phyloP scores from a whole-genome alignment of 768 basidiomycete genomes.

The Russula virescens region DNA sequence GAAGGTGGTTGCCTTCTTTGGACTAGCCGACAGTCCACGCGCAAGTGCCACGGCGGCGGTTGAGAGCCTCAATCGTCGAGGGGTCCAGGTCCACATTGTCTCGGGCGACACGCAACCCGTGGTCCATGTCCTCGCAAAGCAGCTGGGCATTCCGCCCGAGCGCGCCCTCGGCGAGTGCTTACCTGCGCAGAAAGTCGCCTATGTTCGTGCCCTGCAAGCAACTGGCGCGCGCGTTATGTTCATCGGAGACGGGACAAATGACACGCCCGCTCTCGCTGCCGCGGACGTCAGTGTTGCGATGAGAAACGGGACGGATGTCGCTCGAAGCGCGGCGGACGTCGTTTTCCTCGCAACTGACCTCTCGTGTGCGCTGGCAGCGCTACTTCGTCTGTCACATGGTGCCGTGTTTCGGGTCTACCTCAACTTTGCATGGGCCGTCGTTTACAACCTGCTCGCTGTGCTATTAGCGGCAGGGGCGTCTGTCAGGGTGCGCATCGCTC shows the following conservation, averaged over 20 bases:
- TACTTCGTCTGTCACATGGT: slow-evolving; percentile 36
- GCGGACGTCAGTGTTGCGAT: slow-evolving; percentile 45
- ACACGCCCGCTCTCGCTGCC: slow-evolving; percentile 44
- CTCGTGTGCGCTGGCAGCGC: slow-evolving; percentile 33
- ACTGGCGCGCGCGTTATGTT: slow-evolving; percentile 34
- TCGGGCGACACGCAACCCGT: slow-evolving; percentile 45
- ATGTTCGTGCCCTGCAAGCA: slow-evolving; percentile 29
- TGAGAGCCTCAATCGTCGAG: slow-evolving; percentile 30
- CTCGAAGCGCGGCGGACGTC: slow-evolving; percentile 42
- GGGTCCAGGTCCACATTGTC: slow-evolving; percentile 41
- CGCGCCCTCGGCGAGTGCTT: slow-evolving; percentile 39
- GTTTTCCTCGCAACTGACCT: slow-evolving; percentile 35
- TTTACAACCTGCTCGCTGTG: slow-evolving; percentile 44
- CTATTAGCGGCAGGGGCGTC: slow-evolving; percentile 48
- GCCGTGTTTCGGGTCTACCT: slow-evolving; percentile 34
- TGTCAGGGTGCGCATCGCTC: slow-evolving; percentile 35
- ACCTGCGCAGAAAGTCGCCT: slow-evolving; percentile 42
- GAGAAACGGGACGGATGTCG: slow-evolving; percentile 33
- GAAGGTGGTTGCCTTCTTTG: slow-evolving; percentile 33
- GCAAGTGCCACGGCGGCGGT: slow-evolving; percentile 38
- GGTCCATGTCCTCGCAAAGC: slow-evolving; percentile 37
- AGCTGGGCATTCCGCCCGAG: slow-evolving; percentile 36
- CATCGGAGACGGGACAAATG: slow-evolving; percentile 51
- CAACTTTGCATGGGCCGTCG: slow-evolving; percentile 35
- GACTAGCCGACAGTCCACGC: slow-evolving; percentile 42